Evolutionary conservation across 1,284 basidiomycete genomes (phyloP), one percentile per base, ranked within the genome.

Genomic region (Ustilago loliicola): DNA sequence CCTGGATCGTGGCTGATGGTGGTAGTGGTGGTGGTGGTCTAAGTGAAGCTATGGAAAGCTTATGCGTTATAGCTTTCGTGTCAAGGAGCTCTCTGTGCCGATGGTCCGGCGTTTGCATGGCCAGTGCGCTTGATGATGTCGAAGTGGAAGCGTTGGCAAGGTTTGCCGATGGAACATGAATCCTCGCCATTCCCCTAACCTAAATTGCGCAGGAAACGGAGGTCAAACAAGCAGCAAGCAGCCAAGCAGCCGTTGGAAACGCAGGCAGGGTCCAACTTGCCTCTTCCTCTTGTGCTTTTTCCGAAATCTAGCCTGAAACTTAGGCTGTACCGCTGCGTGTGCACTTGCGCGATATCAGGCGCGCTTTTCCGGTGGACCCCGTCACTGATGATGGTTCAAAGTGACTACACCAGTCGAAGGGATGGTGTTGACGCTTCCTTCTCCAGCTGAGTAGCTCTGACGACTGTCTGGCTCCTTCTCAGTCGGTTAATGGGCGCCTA

Each of bases 91-190:
- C 42, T 42, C 32, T 29, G 48, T 25, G 27, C 25, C 48, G 42
- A 21, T 51, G 36, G 13, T 23, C 23, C 19, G 21, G 29, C 51
- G 30, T 30, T 3, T 30, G 38, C 48, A 54, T 51, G 45, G 48
- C 30, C 60, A 56, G 19, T 40, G n/a, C 48, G 48, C 48, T 29
- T 66, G 64, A 52, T 60, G 56, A 51, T 50, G 59, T 21, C 32
- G 36, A 34, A 8, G 25, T 36, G n/a, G 50, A 34, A 42, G 36
- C 45, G 25, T 48, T 27, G 60, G 50, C 32, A 51, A 25, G 19
- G 5, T 17, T 13, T 29, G 21, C 25, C 19, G 27, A 9, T 45
- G 50, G 13, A 38, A 60, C 66, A 68, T 50, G 55, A 62, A 68
- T 40, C 9, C 38, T 48, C 40, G 30, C 32, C 59, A 61, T 67